Evolutionary conservation across 140 eudicot species (phyloP).

Genomic region (Stevia rebaudiana): DNA sequence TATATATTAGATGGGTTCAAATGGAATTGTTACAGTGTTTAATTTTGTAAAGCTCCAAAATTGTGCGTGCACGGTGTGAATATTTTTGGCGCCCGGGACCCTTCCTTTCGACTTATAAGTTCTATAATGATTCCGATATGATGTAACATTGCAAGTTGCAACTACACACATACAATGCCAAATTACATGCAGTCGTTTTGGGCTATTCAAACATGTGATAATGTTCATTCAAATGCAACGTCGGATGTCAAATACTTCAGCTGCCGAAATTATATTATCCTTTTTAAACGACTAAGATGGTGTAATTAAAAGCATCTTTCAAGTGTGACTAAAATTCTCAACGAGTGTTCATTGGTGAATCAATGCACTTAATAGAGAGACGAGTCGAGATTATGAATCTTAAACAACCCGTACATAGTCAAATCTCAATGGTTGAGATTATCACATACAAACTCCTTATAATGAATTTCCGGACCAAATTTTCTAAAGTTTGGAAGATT

Average conservation of each 20-base stretch:
- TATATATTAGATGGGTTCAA: too few species aligned
- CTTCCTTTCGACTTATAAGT: not conserved
- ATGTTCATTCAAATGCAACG: not conserved
- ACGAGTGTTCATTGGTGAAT: too few species aligned
- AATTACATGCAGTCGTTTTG: not conserved
- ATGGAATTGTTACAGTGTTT: too few species aligned
- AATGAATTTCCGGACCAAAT: too few species aligned
- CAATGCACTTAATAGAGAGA: too few species aligned
- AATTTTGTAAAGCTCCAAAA: not conserved
- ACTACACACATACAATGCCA: not conserved
- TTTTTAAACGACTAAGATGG: not conserved
- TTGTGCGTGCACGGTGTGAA: not conserved
- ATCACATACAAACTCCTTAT: too few species aligned
- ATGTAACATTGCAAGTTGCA: not conserved
- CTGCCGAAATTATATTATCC: not conserved
- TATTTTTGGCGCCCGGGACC: not conserved
- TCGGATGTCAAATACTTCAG: not conserved
- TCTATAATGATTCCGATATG: not conserved
- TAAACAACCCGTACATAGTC: too few species aligned
- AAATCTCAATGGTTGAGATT: too few species aligned
- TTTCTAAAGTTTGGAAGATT: too few species aligned
- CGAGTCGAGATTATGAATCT: too few species aligned
- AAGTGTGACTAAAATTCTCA: too few species aligned
- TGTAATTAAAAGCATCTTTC: too few species aligned
- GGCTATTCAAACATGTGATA: not conserved